Evolutionary conservation across 108 stramenopile genomes (phyloP), one percentile per base, ranked within the genome.

Genomic region (Pseudonitzschia delicatissima): DNA sequence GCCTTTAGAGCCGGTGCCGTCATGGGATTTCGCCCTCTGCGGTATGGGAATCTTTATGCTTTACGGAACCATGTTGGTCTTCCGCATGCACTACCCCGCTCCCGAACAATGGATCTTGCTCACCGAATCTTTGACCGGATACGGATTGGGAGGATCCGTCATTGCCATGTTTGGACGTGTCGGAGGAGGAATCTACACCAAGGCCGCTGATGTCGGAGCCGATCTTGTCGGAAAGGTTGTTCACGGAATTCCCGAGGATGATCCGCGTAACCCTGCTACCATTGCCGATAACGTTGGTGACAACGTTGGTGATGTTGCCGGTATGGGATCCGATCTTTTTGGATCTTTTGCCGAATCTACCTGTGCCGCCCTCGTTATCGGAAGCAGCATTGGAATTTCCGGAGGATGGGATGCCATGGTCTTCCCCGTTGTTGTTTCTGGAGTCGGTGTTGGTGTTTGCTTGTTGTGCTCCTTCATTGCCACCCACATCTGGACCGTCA

Each of bases 141-240:
- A 94, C 66, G 97, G 97, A 37, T 82, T 99, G 25, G 98, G 98
- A 47, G 98, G 95, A 66, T 94, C 92, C 59, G 93, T 88, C 61
- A 97, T 99, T 89, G 98, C 98, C 72, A 96, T 99, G 96, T 99
- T 99, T 73, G 98, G 96, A 39, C 98, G 98, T 82, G 98, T 99
- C 39, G 98, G 97, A 23, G 98, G 98, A 35, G 98, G 98, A 66
- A 98, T 99, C 80, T 99, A 97, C 72, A 99, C 98, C 79, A 98
- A 98, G 91, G 98, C 98, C 47, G 98, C 98, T 49, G 98, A 99
- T 82, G 98, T 99, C 7, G 98, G 98, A 23, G 98, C 98, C 33
- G 98, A 99, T 82, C 86, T 99, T 35, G 98, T 99, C 31, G 98
- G 98, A 72, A 99, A 99, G 87, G 98, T 99, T 60, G 96, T 97